Conservation (phyloP, 2,329 filamentous ascomycete species). For the Pseudocercospora fijiensis region DNA sequence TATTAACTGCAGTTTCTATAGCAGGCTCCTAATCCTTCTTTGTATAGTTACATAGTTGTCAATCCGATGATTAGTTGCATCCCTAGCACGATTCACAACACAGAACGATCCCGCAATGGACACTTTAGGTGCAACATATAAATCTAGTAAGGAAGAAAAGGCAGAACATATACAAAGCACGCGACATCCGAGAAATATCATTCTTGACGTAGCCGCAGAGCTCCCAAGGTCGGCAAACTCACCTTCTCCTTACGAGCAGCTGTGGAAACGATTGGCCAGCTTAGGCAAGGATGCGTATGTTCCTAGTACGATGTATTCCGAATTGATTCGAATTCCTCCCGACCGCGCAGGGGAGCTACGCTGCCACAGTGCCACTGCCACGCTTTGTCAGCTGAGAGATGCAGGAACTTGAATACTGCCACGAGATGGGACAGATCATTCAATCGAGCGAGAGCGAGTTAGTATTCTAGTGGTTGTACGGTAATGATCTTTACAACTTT, state of each 20-base stretch:
- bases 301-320: neutral
- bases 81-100: too few relatives aligned
- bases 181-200: neutral
- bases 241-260: conserved; percentile 3
- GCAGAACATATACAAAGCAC: neutral
- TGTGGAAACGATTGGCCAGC: neutral
- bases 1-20: too few relatives aligned
- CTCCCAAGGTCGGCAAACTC: neutral
- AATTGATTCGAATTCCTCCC: conserved; percentile 3
- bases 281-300: conserved; percentile 1
- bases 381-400: neutral
- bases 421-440: neutral
- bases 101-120: neutral
- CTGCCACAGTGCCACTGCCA: too few relatives aligned
- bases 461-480: too few relatives aligned
- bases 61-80: too few relatives aligned
- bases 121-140: neutral
- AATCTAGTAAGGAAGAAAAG: neutral
- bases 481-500: conserved; percentile 12
- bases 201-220: neutral
- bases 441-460: too few relatives aligned
- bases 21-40: too few relatives aligned
- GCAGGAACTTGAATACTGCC: neutral
- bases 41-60: too few relatives aligned
- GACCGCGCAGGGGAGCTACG: conserved; percentile 1